phyloP scores from a whole-genome alignment of 306 rosid genomes.

The Delonix regia region DNA sequence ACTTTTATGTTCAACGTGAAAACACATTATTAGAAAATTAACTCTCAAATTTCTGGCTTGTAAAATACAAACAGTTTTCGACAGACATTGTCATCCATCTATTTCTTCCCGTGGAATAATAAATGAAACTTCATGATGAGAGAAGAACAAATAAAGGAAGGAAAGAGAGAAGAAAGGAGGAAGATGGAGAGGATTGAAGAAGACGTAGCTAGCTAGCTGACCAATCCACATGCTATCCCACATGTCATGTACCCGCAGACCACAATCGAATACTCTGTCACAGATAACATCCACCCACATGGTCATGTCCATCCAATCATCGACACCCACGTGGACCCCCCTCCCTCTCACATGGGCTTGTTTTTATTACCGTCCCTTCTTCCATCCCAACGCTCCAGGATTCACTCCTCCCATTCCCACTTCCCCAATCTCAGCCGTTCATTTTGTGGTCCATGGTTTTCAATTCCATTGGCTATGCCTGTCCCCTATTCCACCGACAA shows the following conservation, averaged over 20 bases:
- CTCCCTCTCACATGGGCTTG: slow-evolving; percentile 52
- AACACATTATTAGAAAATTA: too few species aligned
- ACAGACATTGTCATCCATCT: too few species aligned
- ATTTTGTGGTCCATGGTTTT: slow-evolving; percentile 45
- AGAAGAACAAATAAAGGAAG: background rate
- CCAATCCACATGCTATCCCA: slow-evolving; percentile 41
- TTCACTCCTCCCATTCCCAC: slow-evolving; percentile 13
- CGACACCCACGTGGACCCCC: slow-evolving; percentile 48
- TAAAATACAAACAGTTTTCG: too few species aligned
- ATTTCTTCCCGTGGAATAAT: too few species aligned
- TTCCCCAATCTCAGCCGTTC: slow-evolving; percentile 49
- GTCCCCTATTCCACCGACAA: slow-evolving; percentile 52
- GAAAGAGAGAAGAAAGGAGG: background rate
- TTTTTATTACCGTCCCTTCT: slow-evolving; percentile 13
- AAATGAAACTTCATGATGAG: too few species aligned
- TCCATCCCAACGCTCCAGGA: slow-evolving; percentile 54
- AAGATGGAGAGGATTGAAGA: background rate
- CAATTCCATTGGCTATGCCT: slow-evolving; percentile 37
- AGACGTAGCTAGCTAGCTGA: background rate
- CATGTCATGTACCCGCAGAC: slow-evolving; percentile 25
- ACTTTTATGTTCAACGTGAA: too few species aligned
- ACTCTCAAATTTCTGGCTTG: too few species aligned
- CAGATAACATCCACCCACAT: slow-evolving; percentile 46
- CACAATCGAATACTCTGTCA: slow-evolving; percentile 16
- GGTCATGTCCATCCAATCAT: slow-evolving; percentile 46